Evolutionary conservation across 116 monocot genomes (phyloP).

Genomic region (Phalaenopsis hybrid): DNA sequence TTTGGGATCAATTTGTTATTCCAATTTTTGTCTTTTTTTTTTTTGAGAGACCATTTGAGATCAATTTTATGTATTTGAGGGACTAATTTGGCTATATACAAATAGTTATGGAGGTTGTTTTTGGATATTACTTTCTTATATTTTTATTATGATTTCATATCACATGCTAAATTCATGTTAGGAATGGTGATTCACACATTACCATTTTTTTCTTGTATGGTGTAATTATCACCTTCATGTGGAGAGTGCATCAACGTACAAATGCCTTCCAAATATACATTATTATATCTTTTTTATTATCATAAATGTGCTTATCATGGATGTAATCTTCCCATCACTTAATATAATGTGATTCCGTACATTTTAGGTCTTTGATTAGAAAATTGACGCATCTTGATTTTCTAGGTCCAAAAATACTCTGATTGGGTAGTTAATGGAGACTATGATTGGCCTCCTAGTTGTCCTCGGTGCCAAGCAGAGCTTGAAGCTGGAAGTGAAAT

Average conservation of each 20-base stretch:
- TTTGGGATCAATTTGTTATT: too few species aligned
- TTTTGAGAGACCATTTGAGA: too few species aligned
- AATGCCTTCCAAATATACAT: not conserved
- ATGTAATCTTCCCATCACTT: not conserved
- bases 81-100: too few species aligned
- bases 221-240: not conserved
- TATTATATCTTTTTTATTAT: not conserved
- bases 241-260: not conserved
- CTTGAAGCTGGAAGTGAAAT: slow-evolving; percentile 63
- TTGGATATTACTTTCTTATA: not conserved
- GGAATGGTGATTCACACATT: not conserved
- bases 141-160: not conserved
- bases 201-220: not conserved
- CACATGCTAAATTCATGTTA: not conserved
- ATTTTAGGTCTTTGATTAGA: slow-evolving; percentile 1
- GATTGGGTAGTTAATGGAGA: slow-evolving; percentile 98
- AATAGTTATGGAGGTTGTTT: not conserved
- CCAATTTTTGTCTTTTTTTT: too few species aligned
- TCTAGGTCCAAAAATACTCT: slow-evolving; percentile 89
- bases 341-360: not conserved
- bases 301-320: not conserved
- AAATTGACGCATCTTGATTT: not conserved
- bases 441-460: slow-evolving; percentile 89
- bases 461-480: slow-evolving; percentile 49
- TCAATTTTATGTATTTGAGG: too few species aligned